Conservation (phyloP, 305 asterid species). For the Rubia peregrina region DNA sequence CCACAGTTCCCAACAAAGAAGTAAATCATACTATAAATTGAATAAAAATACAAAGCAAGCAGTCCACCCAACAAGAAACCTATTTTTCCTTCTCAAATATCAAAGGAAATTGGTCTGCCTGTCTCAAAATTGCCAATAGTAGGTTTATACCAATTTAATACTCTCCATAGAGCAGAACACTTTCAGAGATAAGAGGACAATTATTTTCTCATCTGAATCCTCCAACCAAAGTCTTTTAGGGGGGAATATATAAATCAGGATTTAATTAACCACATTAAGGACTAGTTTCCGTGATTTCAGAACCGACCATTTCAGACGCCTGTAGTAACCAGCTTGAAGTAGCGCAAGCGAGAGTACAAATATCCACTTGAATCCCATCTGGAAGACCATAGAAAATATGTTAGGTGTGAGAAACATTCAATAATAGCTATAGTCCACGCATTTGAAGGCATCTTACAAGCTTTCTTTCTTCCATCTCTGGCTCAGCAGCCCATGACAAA, state of each 20-base stretch:
- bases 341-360: conserved; percentile 79
- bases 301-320: conserved; percentile 86
- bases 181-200: conserved; percentile 5
- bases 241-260: neutral
- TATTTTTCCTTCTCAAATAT: conserved; percentile 10
- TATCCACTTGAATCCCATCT: conserved; percentile 98
- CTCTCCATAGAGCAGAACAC: neutral
- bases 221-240: neutral
- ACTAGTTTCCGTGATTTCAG: conserved; percentile 83
- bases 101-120: conserved; percentile 8
- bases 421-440: neutral
- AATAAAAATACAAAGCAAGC: conserved; percentile 1
- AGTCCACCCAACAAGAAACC: conserved; percentile 4
- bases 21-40: neutral
- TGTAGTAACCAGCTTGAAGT: conserved; percentile 80
- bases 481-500: conserved; percentile 88
- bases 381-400: conserved; percentile 10
- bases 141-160: conserved; percentile 6
- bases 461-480: conserved; percentile 96
- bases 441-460: conserved; percentile 40
- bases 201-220: conserved; percentile 15
- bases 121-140: conserved; percentile 11
- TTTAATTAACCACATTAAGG: conserved; percentile 75
- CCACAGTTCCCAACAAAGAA: neutral
- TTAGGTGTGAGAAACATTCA: neutral